Percentiles rank a stretch among this genome's conserved stretches.
These are phyloP conservation scores for Phytophthora aleatoria DNA, from an alignment of 352 stramenopile species.

Conservation along the genomic window DNA sequence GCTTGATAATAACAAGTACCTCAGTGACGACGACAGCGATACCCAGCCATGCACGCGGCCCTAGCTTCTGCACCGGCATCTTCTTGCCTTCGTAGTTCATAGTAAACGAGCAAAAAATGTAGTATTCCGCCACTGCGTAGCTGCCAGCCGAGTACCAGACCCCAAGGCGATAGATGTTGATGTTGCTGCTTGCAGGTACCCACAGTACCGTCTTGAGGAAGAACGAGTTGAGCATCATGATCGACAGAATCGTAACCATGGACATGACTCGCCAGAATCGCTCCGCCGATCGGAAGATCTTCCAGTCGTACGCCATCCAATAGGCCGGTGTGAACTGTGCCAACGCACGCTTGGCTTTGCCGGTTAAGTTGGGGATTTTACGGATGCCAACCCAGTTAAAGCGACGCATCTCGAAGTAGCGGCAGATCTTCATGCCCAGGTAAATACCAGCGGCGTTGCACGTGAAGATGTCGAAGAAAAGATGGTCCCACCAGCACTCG, in stretches of 20 bases:
- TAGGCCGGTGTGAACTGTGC: slow-evolving; percentile 91
- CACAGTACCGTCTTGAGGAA: slow-evolving; percentile 94
- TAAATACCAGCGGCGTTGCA: slow-evolving; percentile 94
- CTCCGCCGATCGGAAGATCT: slow-evolving; percentile 92
- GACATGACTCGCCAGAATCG: slow-evolving; percentile 90
- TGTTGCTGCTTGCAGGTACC: slow-evolving; percentile 80
- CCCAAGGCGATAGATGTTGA: slow-evolving; percentile 81
- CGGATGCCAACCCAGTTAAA: slow-evolving; percentile 91
- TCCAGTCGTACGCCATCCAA: slow-evolving; percentile 94
- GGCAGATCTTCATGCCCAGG: slow-evolving; percentile 86
- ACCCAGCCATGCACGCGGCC: slow-evolving; percentile 81
- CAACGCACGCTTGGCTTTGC: slow-evolving; percentile 82
- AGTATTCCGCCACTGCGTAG: slow-evolving; percentile 89
- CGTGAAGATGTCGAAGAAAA: slow-evolving; percentile 94
- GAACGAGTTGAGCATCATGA: slow-evolving; percentile 97
- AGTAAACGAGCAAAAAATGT: slow-evolving; percentile 90
- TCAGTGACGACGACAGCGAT: slow-evolving; percentile 80
- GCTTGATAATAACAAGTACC: slow-evolving; percentile 84
- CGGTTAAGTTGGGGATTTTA: slow-evolving; percentile 81
- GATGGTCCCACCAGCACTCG: slow-evolving; percentile 96
- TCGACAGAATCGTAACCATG: slow-evolving; percentile 90
- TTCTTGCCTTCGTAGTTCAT: slow-evolving; percentile 61
- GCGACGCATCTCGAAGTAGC: slow-evolving; percentile 88
- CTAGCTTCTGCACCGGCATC: slow-evolving; percentile 80
- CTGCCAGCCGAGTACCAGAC: slow-evolving; percentile 89